Evolutionary conservation across 2,329 filamentous ascomycete species (phyloP), one percentile per base, ranked within the genome.

Genomic region (Pseudogymnoascus sp.): DNA sequence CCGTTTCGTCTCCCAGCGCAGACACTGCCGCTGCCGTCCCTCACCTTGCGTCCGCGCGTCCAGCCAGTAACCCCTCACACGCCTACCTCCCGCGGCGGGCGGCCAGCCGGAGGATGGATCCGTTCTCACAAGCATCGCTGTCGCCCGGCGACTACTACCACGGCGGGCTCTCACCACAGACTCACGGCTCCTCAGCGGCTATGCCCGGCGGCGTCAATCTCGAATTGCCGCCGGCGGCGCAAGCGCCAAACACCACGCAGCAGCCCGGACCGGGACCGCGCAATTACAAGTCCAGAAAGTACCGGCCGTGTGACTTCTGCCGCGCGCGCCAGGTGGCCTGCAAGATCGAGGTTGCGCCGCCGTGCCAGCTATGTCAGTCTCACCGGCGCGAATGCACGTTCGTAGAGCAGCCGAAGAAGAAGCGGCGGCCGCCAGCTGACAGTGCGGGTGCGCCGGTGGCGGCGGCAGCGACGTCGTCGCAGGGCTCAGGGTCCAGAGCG

Each of bases 301-400:
- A 71, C 62, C 71, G 78, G 40, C 78, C 78, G 4, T 80, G 78
- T 69, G 78, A 80, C 67, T 79, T 79, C 67, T 80, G 77, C 65
- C 73, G 77, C 10, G 76, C 75, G 17, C 75, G 78, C 64, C 78
- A 79, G 67, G 76, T 77, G 1, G 77, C 77, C 9, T 80, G 77
- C 66, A 76, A 78, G 63, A 76, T 79, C 47, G 76, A 78, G 23
- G 68, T 65, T 8, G 66, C 71, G 13, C 78, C 77, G 15, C 78
- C 78, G 5, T 79, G 78, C 65, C 75, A 76, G 62, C 69, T 78
- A 8, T 79, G 78, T 63, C 69, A 74, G n/a, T 71, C 76, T 8
- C 77, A 78, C 65, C 73, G 73, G 65, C 75, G 75, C 36, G 72
- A 76, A 31, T 80, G 78, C 68, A 79, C 78, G 2, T 80, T 80